These are phyloP conservation scores for Maudiozyma barnettii DNA, from an alignment of 805 yeast species.

Conservation along the genomic window DNA sequence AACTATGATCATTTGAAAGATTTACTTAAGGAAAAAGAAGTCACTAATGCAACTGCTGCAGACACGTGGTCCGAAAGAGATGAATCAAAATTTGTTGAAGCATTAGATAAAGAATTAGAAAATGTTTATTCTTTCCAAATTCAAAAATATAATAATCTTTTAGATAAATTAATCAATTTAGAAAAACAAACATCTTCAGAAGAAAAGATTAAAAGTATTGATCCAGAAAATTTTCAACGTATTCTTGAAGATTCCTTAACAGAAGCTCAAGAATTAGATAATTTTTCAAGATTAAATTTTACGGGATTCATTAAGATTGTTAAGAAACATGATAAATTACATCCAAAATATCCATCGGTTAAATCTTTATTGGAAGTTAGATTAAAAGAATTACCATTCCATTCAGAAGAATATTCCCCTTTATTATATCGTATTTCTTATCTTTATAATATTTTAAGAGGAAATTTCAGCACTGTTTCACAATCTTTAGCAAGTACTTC, in stretches of 20 bases:
- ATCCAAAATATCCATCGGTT: conserved; percentile 72
- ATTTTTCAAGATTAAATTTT: conserved; percentile 82
- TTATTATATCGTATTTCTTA: conserved; percentile 73
- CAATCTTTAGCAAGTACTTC: conserved; percentile 33
- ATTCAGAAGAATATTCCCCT: conserved; percentile 91
- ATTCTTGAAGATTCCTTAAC: conserved; percentile 66
- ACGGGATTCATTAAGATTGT: conserved; percentile 93
- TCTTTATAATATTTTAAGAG: conserved; percentile 72
- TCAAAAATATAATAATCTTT: conserved; percentile 57
- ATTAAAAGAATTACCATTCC: conserved; percentile 79
- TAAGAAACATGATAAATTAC: conserved; percentile 90
- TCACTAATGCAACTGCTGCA: conserved; percentile 21
- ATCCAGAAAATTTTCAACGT: conserved; percentile 52
- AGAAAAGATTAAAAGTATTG: conserved; percentile 33
- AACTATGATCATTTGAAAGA: conserved; percentile 57
- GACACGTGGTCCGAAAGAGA: conserved; percentile 57
- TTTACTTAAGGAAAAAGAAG: conserved; percentile 58
- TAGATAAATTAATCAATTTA: conserved; percentile 50
- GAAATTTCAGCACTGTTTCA: conserved; percentile 33
- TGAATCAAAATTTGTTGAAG: conserved; percentile 58
- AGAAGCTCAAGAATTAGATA: conserved; percentile 77
- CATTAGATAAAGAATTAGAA: conserved; percentile 60
- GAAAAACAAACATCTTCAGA: conserved; percentile 49
- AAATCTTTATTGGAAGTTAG: conserved; percentile 83
- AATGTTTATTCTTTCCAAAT: conserved; percentile 68